Evolutionary conservation across 2,329 filamentous ascomycete species (phyloP).

Genomic region (Aspergillus transmontanensis): DNA sequence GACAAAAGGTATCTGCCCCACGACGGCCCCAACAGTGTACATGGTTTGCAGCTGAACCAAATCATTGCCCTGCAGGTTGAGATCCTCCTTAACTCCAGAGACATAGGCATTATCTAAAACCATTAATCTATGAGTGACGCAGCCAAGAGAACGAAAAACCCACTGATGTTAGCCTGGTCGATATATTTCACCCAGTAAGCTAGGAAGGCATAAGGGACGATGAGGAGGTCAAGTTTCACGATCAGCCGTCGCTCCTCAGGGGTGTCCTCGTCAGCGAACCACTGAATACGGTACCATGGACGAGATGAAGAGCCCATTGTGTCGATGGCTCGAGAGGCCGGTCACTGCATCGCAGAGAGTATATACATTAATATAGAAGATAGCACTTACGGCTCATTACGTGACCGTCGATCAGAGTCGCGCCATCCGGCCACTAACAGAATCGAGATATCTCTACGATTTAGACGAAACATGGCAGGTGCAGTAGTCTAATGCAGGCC

Average conservation of each 20-base stretch:
- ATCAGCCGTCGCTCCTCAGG: conserved; percentile 56
- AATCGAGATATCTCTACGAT: too few relatives aligned
- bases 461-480: too few relatives aligned
- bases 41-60: conserved; percentile 59
- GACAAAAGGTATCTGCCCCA: conserved; percentile 56
- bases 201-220: conserved; percentile 60
- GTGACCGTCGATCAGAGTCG: too few relatives aligned
- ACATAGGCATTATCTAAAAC: conserved; percentile 58
- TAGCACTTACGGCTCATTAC: too few relatives aligned
- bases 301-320: too few relatives aligned
- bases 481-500: too few relatives aligned
- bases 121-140: too few relatives aligned
- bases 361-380: too few relatives aligned
- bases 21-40: conserved; percentile 54
- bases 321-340: too few relatives aligned
- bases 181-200: conserved; percentile 61
- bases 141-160: conserved; percentile 8
- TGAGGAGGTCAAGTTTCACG: conserved; percentile 57
- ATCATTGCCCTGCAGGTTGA: conserved; percentile 56
- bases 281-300: conserved; percentile 33
- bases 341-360: too few relatives aligned
- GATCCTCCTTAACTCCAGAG: conserved; percentile 56
- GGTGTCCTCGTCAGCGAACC: conserved; percentile 55
- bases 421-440: too few relatives aligned
- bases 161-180: conserved; percentile 58